Percentiles rank a stretch among this genome's conserved stretches.
Evolutionary conservation across 2,329 filamentous ascomycete species (phyloP).

Genomic region (Fusarium udum): DNA sequence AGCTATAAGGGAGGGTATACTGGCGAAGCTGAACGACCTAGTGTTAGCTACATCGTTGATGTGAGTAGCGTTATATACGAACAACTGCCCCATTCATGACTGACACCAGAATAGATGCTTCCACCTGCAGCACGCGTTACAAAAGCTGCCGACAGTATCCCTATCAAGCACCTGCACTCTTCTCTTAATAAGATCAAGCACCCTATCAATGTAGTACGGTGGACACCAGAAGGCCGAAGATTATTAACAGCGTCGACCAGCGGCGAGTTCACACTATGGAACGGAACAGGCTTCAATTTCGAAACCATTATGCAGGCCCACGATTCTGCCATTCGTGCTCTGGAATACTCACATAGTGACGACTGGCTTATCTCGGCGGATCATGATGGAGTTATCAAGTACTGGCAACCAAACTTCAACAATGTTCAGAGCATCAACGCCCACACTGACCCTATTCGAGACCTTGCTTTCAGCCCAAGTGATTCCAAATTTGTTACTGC

Average conservation of each 20-base stretch:
- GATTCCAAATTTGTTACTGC: constrained; percentile 97
- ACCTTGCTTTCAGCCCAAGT: constrained; percentile 91
- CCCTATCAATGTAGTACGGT: constrained; percentile 94
- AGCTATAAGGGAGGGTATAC: constrained; percentile 76
- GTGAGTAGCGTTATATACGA: constrained; percentile 58
- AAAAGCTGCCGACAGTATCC: constrained; percentile 84
- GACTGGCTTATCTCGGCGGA: constrained; percentile 98
- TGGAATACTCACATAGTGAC: constrained; percentile 91
- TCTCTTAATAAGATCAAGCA: constrained; percentile 98
- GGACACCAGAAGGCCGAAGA: constrained; percentile 94
- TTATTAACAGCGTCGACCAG: constrained; percentile 94
- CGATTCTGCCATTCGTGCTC: constrained; percentile 83
- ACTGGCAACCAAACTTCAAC: constrained; percentile 99
- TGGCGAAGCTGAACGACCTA: constrained; percentile 85
- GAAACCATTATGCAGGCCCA: constrained; percentile 99
- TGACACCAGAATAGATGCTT: constrained; percentile 71
- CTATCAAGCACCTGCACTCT: constrained; percentile 96
- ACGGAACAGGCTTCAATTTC: constrained; percentile 98
- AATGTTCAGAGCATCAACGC: constrained; percentile 95
- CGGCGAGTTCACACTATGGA: constrained; percentile 98
- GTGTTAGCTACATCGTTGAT: constrained; percentile 88
- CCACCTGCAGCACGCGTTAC: constrained; percentile 81
- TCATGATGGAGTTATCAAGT: constrained; percentile 94
- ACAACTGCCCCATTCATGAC: constrained; percentile 17
- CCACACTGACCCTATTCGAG: constrained; percentile 88